Conservation (phyloP, 2,329 filamentous ascomycete genomes). For the Teratosphaeria nubilosa region DNA sequence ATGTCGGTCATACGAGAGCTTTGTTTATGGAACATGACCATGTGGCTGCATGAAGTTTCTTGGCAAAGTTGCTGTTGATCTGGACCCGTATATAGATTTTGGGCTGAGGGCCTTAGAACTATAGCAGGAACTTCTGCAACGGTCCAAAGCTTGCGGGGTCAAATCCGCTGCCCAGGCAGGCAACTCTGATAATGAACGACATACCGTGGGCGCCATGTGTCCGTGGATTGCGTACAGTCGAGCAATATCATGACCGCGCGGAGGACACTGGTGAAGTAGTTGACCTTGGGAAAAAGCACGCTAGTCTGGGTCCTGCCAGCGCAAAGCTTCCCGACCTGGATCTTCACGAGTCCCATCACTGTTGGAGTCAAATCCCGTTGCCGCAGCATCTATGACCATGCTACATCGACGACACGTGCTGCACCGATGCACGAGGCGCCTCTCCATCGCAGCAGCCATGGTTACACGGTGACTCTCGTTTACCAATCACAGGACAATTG, state of each 20-base stretch:
- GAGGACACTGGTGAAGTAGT: neutral
- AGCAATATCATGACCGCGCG: neutral
- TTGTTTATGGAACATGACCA: neutral
- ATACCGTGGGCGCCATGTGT: neutral
- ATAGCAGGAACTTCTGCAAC: neutral
- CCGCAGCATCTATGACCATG: neutral
- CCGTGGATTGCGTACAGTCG: neutral
- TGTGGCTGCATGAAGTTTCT: neutral
- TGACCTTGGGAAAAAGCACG: neutral
- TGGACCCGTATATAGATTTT: neutral
- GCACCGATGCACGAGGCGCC: no score
- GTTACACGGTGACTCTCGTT: no score
- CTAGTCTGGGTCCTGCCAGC: neutral
- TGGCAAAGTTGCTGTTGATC: neutral
- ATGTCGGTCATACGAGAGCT: no score
- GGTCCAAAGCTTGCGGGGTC: neutral
- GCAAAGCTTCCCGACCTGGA: neutral
- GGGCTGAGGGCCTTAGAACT: neutral
- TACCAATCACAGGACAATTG: no score
- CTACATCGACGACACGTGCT: no score
- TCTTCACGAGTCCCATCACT: neutral
- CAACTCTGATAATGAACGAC: neutral
- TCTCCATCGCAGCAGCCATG: no score
- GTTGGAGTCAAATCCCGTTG: neutral
- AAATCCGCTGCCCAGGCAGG: neutral